A percentile compares a stretch with the other conserved stretches of the same genome.
Evolutionary conservation across 2,329 filamentous ascomycete genomes (phyloP).

Genomic region (Aspergillus luchuensis): DNA sequence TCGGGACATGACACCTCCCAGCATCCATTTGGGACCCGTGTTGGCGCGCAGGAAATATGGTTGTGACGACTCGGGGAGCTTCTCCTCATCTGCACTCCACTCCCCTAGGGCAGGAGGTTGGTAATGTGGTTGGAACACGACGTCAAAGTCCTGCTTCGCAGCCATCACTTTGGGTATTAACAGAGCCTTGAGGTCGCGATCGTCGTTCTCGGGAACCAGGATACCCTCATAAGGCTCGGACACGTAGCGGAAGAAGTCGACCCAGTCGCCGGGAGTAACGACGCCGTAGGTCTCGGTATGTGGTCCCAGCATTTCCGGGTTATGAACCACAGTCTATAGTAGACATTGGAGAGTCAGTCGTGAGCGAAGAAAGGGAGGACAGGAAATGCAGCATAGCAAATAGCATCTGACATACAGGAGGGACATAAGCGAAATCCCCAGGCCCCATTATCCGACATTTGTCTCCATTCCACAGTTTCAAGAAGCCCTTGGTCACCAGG

Average conservation of each 20-base stretch:
- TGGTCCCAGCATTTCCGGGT: constrained; percentile 56
- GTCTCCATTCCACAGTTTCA: constrained; percentile 62
- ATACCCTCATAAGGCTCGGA: constrained; percentile 55
- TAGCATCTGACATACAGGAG: constrained; percentile 47
- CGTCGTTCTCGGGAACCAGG: constrained; percentile 55
- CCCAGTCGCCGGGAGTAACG: constrained; percentile 61
- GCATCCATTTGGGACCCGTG: constrained; percentile 39
- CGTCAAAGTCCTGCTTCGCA: constrained; percentile 58
- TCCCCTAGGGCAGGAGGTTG: constrained; percentile 44
- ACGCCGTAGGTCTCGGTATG: constrained; percentile 59
- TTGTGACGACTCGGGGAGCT: constrained; percentile 26
- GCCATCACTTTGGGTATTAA: constrained; percentile 59
- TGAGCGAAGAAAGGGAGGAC: not conserved
- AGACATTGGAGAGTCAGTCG: not conserved
- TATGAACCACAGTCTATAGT: constrained; percentile 54
- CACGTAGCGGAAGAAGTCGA: constrained; percentile 63
- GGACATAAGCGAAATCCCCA: constrained; percentile 61
- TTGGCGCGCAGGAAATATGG: constrained; percentile 57
- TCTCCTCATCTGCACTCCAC: constrained; percentile 30
- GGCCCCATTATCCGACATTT: constrained; percentile 56
- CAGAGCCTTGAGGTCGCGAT: constrained; percentile 53
- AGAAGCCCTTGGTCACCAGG: constrained; percentile 55
- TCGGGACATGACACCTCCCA: constrained; percentile 37
- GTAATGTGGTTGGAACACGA: constrained; percentile 55
- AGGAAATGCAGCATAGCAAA: not conserved